Base-by-base conservation (phyloP, 2,329 filamentous ascomycete genomes). In the Acrocalymma vagum region DNA sequence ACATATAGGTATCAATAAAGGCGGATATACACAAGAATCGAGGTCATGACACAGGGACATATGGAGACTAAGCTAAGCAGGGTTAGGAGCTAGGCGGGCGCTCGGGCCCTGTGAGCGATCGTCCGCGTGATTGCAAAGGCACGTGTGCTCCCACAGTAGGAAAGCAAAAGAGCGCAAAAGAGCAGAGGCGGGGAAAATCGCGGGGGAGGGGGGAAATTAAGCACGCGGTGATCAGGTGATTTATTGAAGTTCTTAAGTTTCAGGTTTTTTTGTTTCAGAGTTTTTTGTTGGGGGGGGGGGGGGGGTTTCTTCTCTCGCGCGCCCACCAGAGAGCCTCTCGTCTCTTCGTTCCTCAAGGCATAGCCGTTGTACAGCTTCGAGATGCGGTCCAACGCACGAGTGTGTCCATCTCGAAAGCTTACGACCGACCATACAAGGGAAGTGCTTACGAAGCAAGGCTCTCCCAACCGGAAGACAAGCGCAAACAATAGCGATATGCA, bases 401-500 rank as follows among this genome's bases (percentile, higher is more conserved):
- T n/a, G n/a, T n/a, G n/a, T n/a, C n/a, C n/a, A n/a, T n/a, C n/a
- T 35, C 17, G 31, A 35, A 35, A 35, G 21, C 26, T 20, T 35
- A 35, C n/a, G n/a, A 35, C 17, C 31, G 21, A 35, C 22, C 20
- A 35, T 13, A 35, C 18, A 17, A 35, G 31, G 31, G 31, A 35
- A 22, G 9, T 35, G 31, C 26, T 35, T 35, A 35, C 31, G 31
- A 35, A 35, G 31, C 23, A 35, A 35, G 31, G 31, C 31, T 22
- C 31, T 35, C 31, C 18, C 31, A 26, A 35, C 31, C 17, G 31
- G 31, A 35, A 35, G 31, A 24, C 21, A 35, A 22, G 31, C 31
- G 31, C 31, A 35, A 35, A 35, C 20, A 35, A 35, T 35, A 35
- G 31, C 23, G 18, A 35, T 35, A 35, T 35, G 31, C 31, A 35